Conservation (phyloP, 2,329 filamentous ascomycete species). For the Aureobasidium sp. region DNA sequence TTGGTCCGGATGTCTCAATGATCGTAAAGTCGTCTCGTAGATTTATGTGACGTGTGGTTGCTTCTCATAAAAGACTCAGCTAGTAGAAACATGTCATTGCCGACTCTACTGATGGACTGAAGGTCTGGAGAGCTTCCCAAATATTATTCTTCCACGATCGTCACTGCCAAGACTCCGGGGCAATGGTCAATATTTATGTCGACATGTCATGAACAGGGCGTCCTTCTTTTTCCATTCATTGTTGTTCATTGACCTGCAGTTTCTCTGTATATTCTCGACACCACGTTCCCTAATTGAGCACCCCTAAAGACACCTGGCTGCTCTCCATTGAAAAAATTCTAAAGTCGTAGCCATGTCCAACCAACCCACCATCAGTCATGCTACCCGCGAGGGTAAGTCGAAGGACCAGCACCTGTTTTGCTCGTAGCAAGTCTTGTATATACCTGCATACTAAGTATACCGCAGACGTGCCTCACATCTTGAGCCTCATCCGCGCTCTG, state of each 20-base stretch:
- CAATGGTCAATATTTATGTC: not conserved
- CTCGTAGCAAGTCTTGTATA: too few species aligned
- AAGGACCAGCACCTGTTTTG: not conserved
- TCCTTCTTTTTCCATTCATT: not conserved
- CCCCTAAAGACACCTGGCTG: not conserved
- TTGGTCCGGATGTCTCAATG: too few species aligned
- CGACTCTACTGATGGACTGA: too few species aligned
- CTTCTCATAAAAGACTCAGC: too few species aligned
- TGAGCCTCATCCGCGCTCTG: constrained; percentile 73
- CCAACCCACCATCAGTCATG: constrained; percentile 45
- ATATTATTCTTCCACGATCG: not conserved
- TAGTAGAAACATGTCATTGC: too few species aligned
- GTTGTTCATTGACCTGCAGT: not conserved
- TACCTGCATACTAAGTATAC: not conserved
- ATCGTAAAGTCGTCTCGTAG: too few species aligned
- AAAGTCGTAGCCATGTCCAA: not conserved
- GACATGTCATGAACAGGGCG: constrained; percentile 1
- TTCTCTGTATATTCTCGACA: not conserved
- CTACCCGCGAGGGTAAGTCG: constrained; percentile 48
- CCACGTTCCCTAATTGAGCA: not conserved
- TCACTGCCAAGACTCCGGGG: constrained; percentile 3
- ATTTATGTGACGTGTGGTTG: too few species aligned
- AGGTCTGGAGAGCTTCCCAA: not conserved
- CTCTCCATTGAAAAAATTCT: too few species aligned
- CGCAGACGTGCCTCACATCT: constrained; percentile 71